Evolutionary conservation across 345 rosid species (phyloP), one percentile per base, ranked within the genome.

Genomic region (Citrus glauca): DNA sequence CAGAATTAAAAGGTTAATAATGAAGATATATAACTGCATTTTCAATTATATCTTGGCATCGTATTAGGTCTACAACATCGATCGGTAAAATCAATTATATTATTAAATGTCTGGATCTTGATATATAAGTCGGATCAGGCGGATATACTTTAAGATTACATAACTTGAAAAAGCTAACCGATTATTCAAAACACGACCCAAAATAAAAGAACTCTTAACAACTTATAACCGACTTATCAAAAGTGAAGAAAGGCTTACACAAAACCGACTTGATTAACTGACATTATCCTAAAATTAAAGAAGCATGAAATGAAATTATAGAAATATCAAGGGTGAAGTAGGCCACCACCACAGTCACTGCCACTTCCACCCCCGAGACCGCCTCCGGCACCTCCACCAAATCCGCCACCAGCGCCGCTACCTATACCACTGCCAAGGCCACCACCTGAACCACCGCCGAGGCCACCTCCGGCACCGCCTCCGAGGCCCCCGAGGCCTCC

Each of bases 401-500:
- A 19, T 2, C 66, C 66, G 33, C 35, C 79, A 53, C 69, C 74
- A 7, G 5, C 24, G 6, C 20, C 10, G 8, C 66, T 17, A 8
- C 66, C 66, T 4, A 61, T 9, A 3, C 24, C 48, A 22, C 48
- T 45, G 0, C 48, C 70, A 20, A 20, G 0, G 16, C 50, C 48
- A 33, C 55, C 71, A 68, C 50, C 50, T 11, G 50, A 11, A 45
- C 50, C 50, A 42, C 48, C 75, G 9, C 50, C 65, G 19, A 72
- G 3, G 32, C 50, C 50, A 13, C 16, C 67, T 0, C 56, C 66
- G 2, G 35, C 73, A 33, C 73, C 4, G 19, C 86, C 85, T 8
- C 67, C 76, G 9, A 73, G 33, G 16, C 89, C 89, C 22, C 84
- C 79, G 25, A 77, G 81, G 48, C 86, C 85, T 1, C 59, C n/a